Conservation (phyloP, 2,329 filamentous ascomycete genomes). For the Biscogniauxia mediterranea region DNA sequence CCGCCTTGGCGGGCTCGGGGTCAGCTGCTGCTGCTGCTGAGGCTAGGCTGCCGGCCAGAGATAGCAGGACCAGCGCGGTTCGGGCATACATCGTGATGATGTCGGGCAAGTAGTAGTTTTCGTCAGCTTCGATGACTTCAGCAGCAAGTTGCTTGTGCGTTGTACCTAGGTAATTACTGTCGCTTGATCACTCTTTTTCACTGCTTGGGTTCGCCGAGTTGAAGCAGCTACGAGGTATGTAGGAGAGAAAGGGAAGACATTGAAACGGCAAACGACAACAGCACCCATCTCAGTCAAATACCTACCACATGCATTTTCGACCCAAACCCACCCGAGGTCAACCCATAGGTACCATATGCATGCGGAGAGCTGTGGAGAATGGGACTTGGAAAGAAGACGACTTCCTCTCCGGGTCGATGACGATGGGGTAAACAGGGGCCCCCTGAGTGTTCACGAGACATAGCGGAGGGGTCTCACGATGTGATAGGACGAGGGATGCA, state of each 20-base stretch:
- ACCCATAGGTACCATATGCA: not conserved
- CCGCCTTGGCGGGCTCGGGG: conserved; percentile 7
- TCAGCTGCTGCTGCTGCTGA: not conserved
- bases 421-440: conserved; percentile 1
- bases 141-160: no score
- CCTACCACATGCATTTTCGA: not conserved
- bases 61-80: not conserved
- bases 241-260: no score
- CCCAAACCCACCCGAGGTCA: not conserved
- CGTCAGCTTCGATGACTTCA: no score
- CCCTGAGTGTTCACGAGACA: not conserved
- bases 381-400: not conserved
- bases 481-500: not conserved
- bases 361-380: not conserved
- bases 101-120: no score
- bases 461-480: not conserved
- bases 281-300: not conserved
- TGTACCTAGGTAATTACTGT: no score
- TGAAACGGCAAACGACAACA: not conserved
- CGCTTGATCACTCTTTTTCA: no score
- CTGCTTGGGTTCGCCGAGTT: no score
- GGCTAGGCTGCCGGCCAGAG: not conserved
- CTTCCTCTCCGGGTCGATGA: not conserved
- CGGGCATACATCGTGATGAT: not conserved
- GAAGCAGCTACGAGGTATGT: no score